Evolutionary conservation across 1,139 yeast species (phyloP).

Genomic region (Saccharomycopsis crataegensis): DNA sequence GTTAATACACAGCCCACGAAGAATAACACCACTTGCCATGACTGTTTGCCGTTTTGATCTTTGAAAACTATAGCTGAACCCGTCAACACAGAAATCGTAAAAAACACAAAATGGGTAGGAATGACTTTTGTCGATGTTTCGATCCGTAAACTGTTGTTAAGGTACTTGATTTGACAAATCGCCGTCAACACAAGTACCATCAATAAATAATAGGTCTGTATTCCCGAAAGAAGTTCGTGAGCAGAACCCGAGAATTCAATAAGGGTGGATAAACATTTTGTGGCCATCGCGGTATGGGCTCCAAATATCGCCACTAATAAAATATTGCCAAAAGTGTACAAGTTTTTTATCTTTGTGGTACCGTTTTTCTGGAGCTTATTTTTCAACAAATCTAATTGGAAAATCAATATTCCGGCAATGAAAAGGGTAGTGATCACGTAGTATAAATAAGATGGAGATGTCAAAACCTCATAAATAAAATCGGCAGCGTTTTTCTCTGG

Average conservation of each 20-base stretch:
- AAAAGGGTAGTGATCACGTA: slow-evolving; percentile 20
- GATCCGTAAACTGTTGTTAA: slow-evolving; percentile 24
- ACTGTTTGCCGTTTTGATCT: slow-evolving; percentile 23
- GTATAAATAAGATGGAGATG: slow-evolving; percentile 19
- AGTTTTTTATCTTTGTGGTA: background rate
- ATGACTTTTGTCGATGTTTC: slow-evolving; percentile 27
- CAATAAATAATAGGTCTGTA: slow-evolving; percentile 22
- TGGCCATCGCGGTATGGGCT: slow-evolving; percentile 27
- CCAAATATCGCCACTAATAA: slow-evolving; percentile 26
- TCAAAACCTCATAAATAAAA: slow-evolving; percentile 22
- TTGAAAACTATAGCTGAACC: slow-evolving; percentile 26
- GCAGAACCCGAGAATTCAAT: slow-evolving; percentile 22
- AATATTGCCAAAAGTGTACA: slow-evolving; percentile 21
- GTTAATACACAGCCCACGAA: slow-evolving; percentile 25
- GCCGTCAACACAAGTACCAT: slow-evolving; percentile 25
- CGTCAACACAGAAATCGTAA: slow-evolving; percentile 25
- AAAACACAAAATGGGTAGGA: slow-evolving; percentile 28
- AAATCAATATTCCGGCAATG: slow-evolving; percentile 13
- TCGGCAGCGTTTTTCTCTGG: slow-evolving; percentile 21
- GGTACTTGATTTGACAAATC: slow-evolving; percentile 24
- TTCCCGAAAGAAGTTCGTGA: slow-evolving; percentile 13
- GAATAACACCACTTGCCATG: slow-evolving; percentile 20
- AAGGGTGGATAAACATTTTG: slow-evolving; percentile 25
- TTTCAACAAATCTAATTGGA: slow-evolving; percentile 4
- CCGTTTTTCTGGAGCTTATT: background rate